A percentile compares a stretch with the other conserved stretches of the same genome.
Evolutionary conservation across 495 filamentous ascomycete genomes (phyloP).

Genomic region (Hypoxylon intermedium): DNA sequence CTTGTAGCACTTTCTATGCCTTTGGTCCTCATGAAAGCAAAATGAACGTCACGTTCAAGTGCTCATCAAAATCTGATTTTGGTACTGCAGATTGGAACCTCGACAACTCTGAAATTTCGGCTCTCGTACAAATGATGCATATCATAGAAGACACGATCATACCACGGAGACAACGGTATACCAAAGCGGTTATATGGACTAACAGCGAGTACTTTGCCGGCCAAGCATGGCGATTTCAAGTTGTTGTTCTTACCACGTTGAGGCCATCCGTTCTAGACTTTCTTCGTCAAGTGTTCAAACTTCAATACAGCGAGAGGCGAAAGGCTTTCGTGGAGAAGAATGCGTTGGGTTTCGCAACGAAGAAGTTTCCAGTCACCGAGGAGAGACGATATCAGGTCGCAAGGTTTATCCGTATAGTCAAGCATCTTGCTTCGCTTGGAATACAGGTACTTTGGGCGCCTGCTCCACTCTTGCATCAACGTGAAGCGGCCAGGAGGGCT

Average conservation of each 20-base stretch:
- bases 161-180: not conserved
- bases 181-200: not conserved
- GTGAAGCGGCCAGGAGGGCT: not conserved
- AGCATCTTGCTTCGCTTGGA: constrained; percentile 7
- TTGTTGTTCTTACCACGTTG: not conserved
- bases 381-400: constrained; percentile 9
- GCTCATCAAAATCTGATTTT: not conserved
- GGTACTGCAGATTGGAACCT: constrained; percentile 10
- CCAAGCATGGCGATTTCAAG: constrained; percentile 7
- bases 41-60: not conserved
- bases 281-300: not conserved
- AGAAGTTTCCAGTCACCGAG: constrained; percentile 9
- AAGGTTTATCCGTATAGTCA: not conserved
- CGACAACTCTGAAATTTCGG: constrained; percentile 14
- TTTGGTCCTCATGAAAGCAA: not conserved
- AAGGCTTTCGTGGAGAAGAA: constrained; percentile 6
- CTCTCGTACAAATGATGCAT: not conserved
- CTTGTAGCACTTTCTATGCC: not conserved
- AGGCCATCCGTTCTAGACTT: not conserved
- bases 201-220: constrained; percentile 26
- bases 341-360: not conserved
- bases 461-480: not conserved
- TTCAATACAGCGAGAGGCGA: constrained; percentile 3
- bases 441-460: constrained; percentile 4
- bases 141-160: constrained; percentile 1